Conservation (phyloP, 2,329 filamentous ascomycete genomes). For the Aspergillus neoniger region DNA sequence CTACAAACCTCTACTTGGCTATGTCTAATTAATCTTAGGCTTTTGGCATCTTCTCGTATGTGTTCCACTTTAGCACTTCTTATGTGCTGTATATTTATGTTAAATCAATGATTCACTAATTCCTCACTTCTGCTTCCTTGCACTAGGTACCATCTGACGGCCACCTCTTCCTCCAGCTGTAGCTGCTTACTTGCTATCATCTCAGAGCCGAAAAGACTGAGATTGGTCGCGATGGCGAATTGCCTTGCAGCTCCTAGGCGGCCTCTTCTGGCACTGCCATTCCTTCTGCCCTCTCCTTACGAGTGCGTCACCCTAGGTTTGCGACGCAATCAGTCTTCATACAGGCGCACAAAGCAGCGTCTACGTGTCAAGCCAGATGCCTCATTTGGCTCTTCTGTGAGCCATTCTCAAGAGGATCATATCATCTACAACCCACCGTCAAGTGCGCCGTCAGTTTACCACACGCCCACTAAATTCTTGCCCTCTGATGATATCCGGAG, state of each 20-base stretch:
- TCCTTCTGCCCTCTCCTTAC: conserved; percentile 42
- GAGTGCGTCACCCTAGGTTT: conserved; percentile 34
- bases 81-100: background rate
- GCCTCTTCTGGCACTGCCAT: conserved; percentile 39
- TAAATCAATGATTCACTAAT: background rate
- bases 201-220: background rate
- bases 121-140: background rate
- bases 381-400: conserved; percentile 47
- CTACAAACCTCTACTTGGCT: background rate
- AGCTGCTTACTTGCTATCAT: background rate
- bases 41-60: background rate
- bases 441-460: conserved; percentile 62
- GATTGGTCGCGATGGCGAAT: conserved; percentile 28
- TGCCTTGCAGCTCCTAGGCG: conserved; percentile 34
- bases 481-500: conserved; percentile 59
- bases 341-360: conserved; percentile 53
- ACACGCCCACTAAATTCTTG: conserved; percentile 66
- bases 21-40: background rate
- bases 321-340: conserved; percentile 52
- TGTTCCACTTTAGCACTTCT: background rate
- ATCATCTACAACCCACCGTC: conserved; percentile 69
- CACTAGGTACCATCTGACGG: background rate
- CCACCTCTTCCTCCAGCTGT: background rate
- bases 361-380: conserved; percentile 56
- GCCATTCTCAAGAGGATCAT: conserved; percentile 50